phyloP scores from a whole-genome alignment of 345 rosid species.

The Arabis alpina region DNA sequence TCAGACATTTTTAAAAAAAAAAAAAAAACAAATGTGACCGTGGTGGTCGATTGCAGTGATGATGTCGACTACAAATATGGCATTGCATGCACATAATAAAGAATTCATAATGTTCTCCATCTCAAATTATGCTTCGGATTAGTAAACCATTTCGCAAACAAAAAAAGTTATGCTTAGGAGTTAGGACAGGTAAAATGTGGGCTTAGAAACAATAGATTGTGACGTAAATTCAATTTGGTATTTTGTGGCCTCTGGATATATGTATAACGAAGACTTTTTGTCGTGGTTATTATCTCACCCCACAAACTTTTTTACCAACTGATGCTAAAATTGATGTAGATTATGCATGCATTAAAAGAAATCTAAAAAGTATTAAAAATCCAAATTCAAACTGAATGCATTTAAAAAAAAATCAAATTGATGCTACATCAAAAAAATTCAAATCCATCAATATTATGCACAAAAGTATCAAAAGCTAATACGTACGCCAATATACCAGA shows the following conservation, averaged over 20 bases:
- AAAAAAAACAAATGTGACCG: neutral
- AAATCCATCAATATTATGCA: neutral
- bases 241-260: neutral
- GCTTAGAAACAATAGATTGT: neutral
- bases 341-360: too few species aligned
- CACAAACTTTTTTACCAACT: neutral
- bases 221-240: neutral
- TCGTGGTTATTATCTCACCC: neutral
- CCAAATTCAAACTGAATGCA: too few species aligned
- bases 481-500: neutral
- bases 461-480: neutral
- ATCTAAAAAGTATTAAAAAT: too few species aligned
- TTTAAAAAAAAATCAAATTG: neutral
- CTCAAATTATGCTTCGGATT: neutral
- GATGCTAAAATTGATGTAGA: too few species aligned
- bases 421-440: neutral
- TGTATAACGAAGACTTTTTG: neutral
- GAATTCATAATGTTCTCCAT: neutral
- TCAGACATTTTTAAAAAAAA: too few species aligned
- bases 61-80: neutral
- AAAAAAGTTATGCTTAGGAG: too few species aligned
- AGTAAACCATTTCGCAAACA: too few species aligned
- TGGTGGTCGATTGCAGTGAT: neutral
- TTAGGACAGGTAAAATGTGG: neutral
- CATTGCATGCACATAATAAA: neutral